Evolutionary conservation across 1,284 basidiomycete genomes (phyloP).

Genomic region (Naganishia liquefaciens): DNA sequence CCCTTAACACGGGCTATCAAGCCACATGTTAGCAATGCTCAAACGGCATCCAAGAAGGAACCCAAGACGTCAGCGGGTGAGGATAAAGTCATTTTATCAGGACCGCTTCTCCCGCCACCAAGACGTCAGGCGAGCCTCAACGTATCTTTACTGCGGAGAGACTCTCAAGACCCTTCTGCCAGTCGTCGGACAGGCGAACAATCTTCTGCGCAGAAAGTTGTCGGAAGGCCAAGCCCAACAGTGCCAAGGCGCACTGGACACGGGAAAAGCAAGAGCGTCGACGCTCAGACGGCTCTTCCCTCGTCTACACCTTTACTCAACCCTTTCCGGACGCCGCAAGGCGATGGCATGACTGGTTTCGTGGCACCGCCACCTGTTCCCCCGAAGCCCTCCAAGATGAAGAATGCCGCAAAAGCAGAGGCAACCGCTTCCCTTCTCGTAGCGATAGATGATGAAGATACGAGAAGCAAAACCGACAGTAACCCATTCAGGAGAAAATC

Average conservation of each 20-base stretch:
- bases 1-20: not conserved
- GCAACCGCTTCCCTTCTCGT: not conserved
- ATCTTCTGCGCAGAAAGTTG: not conserved
- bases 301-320: slow-evolving; percentile 21
- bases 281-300: not conserved
- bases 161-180: no score
- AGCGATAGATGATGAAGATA: slow-evolving; percentile 1
- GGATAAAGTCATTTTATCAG: not conserved
- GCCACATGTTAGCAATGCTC: no score
- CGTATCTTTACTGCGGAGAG: no score
- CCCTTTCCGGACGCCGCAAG: slow-evolving; percentile 3
- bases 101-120: slow-evolving; percentile 10
- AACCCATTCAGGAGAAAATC: slow-evolving; percentile 19
- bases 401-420: not conserved
- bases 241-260: not conserved
- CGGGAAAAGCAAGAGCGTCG: slow-evolving; percentile 18
- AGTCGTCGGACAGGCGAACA: no score
- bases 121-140: slow-evolving; percentile 18
- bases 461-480: slow-evolving; percentile 3
- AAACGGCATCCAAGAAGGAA: no score
- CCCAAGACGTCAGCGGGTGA: not conserved
- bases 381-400: slow-evolving; percentile 7
- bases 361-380: slow-evolving; percentile 14
- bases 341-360: not conserved
- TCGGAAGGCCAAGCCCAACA: not conserved